Evolutionary conservation across 2,329 filamentous ascomycete species (phyloP).

Genomic region (Aspergillus texensis): DNA sequence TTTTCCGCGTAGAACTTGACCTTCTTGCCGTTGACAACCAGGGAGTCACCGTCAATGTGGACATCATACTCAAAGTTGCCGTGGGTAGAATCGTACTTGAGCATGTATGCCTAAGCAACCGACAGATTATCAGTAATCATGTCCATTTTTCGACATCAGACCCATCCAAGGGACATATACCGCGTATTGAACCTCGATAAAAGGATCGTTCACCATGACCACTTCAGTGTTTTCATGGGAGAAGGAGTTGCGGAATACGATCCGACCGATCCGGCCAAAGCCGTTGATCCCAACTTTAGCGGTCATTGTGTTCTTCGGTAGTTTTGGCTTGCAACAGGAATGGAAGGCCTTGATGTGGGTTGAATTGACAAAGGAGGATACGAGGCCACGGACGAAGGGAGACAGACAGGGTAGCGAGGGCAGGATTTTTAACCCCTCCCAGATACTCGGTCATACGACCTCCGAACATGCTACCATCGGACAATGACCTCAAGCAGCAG

Average conservation of each 20-base stretch:
- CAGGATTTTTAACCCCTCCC: too few species aligned
- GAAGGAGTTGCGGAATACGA: conserved; percentile 95
- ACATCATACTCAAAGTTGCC: conserved; percentile 94
- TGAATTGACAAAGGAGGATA: too few species aligned
- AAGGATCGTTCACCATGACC: conserved; percentile 98
- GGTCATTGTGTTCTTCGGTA: too few species aligned
- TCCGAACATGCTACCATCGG: too few species aligned
- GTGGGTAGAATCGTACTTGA: conserved; percentile 99
- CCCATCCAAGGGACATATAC: conserved; percentile 68
- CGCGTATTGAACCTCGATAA: conserved; percentile 97
- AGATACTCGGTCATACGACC: too few species aligned
- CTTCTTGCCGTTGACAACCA: conserved; percentile 91
- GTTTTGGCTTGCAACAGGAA: too few species aligned
- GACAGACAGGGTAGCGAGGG: too few species aligned
- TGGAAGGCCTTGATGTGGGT: too few species aligned
- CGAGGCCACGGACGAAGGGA: too few species aligned
- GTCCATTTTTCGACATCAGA: background rate
- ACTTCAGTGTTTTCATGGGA: conserved; percentile 88
- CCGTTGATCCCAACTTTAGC: conserved; percentile 89
- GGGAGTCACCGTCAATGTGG: conserved; percentile 69
- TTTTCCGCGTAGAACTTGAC: conserved; percentile 93
- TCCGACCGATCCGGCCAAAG: conserved; percentile 98
- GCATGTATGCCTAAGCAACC: conserved; percentile 83
- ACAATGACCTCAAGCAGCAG: too few species aligned
- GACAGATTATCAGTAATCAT: background rate